Evolutionary conservation across 306 rosid species (phyloP).

Genomic region (Dicorynia guianensis): DNA sequence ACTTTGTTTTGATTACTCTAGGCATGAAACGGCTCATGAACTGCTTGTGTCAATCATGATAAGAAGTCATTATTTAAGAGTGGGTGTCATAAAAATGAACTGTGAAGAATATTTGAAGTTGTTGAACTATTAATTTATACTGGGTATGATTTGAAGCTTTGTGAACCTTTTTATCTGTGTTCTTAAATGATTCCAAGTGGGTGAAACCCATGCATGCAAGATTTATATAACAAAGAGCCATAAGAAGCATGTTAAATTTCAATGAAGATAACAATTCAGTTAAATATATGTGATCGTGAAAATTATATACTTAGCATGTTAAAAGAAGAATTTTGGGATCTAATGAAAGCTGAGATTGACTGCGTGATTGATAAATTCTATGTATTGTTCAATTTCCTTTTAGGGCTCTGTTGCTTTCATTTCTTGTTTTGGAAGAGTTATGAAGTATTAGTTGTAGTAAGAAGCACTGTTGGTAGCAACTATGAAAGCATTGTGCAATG

Average conservation of each 20-base stretch:
- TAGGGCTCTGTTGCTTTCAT: background rate
- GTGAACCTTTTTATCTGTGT: conserved; percentile 3
- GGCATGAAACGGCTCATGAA: conserved; percentile 13
- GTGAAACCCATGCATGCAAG: conserved; percentile 1
- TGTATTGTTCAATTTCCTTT: background rate
- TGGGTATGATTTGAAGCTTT: conserved; percentile 25
- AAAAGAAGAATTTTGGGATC: conserved; percentile 3
- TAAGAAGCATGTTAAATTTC: background rate
- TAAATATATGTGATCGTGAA: conserved; percentile 49
- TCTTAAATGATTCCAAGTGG: background rate
- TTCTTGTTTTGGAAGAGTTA: no score
- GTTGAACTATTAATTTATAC: background rate
- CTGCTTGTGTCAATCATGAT: background rate
- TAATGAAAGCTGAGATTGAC: background rate
- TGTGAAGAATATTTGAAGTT: no score
- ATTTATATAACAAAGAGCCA: background rate
- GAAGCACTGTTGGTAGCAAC: no score
- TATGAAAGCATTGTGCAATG: no score
- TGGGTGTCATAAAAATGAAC: background rate
- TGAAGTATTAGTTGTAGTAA: no score
- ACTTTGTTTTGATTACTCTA: conserved; percentile 23
- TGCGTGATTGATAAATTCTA: conserved; percentile 37
- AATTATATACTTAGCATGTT: conserved; percentile 4
- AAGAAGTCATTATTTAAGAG: background rate
- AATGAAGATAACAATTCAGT: conserved; percentile 57